Base-by-base conservation (phyloP, 352 stramenopile genomes). In the Phytophthora syringae region DNA sequence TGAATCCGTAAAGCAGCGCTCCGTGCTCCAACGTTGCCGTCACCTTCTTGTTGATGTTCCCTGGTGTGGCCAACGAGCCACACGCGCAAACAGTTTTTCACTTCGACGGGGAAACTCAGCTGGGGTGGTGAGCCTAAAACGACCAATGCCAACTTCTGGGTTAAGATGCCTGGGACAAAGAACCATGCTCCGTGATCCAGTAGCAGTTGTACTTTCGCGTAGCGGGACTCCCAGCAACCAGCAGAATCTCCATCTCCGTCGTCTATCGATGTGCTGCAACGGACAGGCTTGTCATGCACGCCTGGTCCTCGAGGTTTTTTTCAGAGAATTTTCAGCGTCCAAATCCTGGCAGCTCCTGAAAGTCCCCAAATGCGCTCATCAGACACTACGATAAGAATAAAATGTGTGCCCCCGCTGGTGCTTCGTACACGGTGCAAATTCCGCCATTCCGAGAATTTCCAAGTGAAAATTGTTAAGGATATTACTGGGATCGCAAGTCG, bases 361-460 rank as follows among this genome's bases (percentile, higher is more conserved):
- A 28, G 18, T 60, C 58, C 2, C 44, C 58, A 34, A 59, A 24
- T 5, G 42, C 32, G 11, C n/a, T 47, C 5, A n/a, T 45, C 4
- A 65, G 28, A 20, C 47, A 52, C 30, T 43, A 48, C 39, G n/a
- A n/a, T n/a, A n/a, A n/a, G n/a, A 59, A 21, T 27, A 65, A 24
- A 15, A 42, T 65, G 7, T 72, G 42, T 22, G 67, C 16, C 24
- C 57, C 64, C 3, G n/a, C n/a, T 32, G 27, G 27, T 21, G 36
- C n/a, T 42, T 7, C 34, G 34, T 75, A 75, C 67, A 45, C 45
- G 61, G 0, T 68, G 18, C 16, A 75, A 65, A 52, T 55, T 61
- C 25, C 72, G 51, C 67, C 67, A 75, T 21, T 58, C 10, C 1
- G 67, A 53, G 39, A n/a, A n/a, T n/a, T n/a, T n/a, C n/a, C n/a